phyloP scores from a whole-genome alignment of 176 grass and related monocot species.

The Metroxylon sagu region DNA sequence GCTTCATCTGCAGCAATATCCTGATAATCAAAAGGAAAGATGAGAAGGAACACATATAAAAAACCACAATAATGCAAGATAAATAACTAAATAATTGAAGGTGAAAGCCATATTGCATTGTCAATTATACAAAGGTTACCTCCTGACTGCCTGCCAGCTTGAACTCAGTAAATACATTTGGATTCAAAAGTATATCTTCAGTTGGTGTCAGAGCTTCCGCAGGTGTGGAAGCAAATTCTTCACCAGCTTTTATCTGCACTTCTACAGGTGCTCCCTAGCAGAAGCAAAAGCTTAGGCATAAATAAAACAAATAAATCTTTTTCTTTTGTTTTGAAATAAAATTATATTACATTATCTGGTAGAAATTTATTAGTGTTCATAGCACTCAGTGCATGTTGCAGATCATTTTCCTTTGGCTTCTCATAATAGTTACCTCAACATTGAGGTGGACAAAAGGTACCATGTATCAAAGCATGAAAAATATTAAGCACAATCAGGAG shows the following conservation, averaged over 20 bases:
- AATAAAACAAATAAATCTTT: too few relatives aligned
- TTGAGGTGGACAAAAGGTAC: too few relatives aligned
- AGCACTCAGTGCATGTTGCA: too few relatives aligned
- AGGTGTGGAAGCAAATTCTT: slow-evolving; percentile 14
- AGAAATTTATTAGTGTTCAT: too few relatives aligned
- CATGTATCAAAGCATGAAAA: too few relatives aligned
- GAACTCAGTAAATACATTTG: slow-evolving; percentile 95
- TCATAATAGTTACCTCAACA: too few relatives aligned
- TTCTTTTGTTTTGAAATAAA: too few relatives aligned
- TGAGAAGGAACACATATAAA: neutral
- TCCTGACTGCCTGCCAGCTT: slow-evolving; percentile 77
- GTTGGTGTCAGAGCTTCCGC: slow-evolving; percentile 5
- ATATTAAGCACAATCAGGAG: too few relatives aligned
- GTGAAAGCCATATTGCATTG: neutral
- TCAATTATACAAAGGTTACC: slow-evolving; percentile 35
- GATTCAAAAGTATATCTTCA: slow-evolving; percentile 76
- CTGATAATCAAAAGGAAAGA: slow-evolving; percentile 31
- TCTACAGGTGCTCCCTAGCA: slow-evolving; percentile 29
- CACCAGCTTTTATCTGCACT: slow-evolving; percentile 19
- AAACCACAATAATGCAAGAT: slow-evolving; percentile 16
- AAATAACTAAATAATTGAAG: slow-evolving; percentile 1
- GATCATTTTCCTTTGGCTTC: too few relatives aligned
- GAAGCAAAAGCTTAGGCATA: too few relatives aligned
- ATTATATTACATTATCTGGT: too few relatives aligned
- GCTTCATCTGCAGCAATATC: slow-evolving; percentile 74